These are phyloP conservation scores for Cystofilobasidium bisporidii DNA, from an alignment of 768 basidiomycete species.

Conservation along the genomic window DNA sequence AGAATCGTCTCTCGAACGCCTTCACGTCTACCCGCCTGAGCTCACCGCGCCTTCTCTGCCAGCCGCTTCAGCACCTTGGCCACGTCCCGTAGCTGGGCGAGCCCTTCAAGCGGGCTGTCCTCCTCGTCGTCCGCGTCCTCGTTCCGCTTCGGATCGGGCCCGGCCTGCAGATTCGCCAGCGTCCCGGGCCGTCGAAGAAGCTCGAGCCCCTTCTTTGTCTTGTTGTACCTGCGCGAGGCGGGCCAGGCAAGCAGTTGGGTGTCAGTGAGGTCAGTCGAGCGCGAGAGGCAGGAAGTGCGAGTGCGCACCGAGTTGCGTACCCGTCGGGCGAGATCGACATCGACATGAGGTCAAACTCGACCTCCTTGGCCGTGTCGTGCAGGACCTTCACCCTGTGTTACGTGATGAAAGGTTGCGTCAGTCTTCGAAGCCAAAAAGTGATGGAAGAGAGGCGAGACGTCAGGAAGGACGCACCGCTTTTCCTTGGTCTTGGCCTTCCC, in stretches of 20 bases:
- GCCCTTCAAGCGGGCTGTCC: neutral
- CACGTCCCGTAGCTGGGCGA: neutral
- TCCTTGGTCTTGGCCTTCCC: neutral
- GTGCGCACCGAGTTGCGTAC: neutral
- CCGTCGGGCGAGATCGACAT: constrained; percentile 6
- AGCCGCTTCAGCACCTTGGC: neutral
- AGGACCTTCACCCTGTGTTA: neutral
- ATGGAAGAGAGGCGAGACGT: neutral
- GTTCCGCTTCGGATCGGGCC: neutral
- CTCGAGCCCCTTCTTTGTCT: constrained; percentile 2
- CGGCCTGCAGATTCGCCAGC: neutral
- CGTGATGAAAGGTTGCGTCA: neutral
- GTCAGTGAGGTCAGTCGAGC: neutral
- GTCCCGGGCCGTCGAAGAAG: neutral
- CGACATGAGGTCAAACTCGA: constrained; percentile 14
- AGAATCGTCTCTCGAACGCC: no score
- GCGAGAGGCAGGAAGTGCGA: neutral
- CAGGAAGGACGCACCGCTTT: neutral
- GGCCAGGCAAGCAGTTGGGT: no score
- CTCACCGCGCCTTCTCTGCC: neutral
- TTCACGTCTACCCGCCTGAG: no score
- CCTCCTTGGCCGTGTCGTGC: constrained; percentile 1
- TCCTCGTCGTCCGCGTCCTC: neutral
- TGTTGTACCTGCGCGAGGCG: neutral
- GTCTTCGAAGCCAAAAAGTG: no score